Conservation (phyloP, 106 monocot species). For the Posidonia australis region DNA sequence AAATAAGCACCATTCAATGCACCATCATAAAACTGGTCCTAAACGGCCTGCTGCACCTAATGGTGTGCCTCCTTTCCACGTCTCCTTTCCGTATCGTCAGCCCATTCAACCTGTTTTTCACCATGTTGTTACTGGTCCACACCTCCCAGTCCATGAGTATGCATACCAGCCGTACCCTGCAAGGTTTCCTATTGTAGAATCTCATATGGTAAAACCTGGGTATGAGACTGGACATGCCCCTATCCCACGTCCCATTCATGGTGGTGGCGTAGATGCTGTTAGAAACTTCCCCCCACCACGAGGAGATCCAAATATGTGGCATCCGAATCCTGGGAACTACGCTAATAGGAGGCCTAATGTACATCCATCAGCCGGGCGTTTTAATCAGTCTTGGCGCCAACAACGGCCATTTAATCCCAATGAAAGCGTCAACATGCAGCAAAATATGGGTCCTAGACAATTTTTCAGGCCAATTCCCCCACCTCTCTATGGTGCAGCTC, state of each 20-base stretch:
- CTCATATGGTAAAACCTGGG: slow-evolving; percentile 41
- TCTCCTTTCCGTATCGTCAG: slow-evolving; percentile 39
- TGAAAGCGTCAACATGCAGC: slow-evolving; percentile 48
- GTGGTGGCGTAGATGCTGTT: slow-evolving; percentile 27
- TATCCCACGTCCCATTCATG: slow-evolving; percentile 26
- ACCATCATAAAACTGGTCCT: slow-evolving; percentile 38
- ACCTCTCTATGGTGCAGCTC: slow-evolving; percentile 38
- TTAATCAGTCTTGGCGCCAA: slow-evolving; percentile 35
- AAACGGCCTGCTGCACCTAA: slow-evolving; percentile 38
- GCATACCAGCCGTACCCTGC: slow-evolving; percentile 42
- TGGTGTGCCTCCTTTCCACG: slow-evolving; percentile 39
- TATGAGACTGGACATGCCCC: slow-evolving; percentile 35
- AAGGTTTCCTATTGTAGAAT: slow-evolving; percentile 40
- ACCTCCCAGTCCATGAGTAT: slow-evolving; percentile 48
- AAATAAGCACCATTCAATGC: slow-evolving; percentile 35
- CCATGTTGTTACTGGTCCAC: slow-evolving; percentile 28
- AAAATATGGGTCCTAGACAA: slow-evolving; percentile 34
- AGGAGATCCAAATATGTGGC: slow-evolving; percentile 51
- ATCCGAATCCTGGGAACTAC: slow-evolving; percentile 26
- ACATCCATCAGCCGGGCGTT: slow-evolving; percentile 26
- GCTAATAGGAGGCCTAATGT: slow-evolving; percentile 29
- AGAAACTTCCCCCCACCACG: slow-evolving; percentile 35
- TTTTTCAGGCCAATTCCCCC: slow-evolving; percentile 52
- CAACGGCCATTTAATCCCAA: slow-evolving; percentile 35
- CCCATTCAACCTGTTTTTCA: slow-evolving; percentile 40